Evolutionary conservation across 2,329 filamentous ascomycete species (phyloP).

Genomic region (Xylariomycetidae sp.): DNA sequence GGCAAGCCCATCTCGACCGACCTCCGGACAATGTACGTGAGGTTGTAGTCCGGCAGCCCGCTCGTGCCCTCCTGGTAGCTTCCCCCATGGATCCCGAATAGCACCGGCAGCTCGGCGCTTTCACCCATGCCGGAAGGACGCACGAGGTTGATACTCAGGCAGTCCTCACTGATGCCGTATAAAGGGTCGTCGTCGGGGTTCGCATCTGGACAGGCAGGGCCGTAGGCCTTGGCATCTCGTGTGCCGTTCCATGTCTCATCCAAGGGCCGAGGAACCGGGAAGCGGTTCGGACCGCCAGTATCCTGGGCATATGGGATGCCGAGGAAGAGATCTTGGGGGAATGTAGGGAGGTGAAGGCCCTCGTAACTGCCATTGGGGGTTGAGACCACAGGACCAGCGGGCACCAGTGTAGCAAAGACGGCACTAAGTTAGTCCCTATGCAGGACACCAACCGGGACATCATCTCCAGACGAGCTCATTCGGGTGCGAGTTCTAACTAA

Average conservation of each 20-base stretch:
- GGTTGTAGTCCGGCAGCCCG: conserved; percentile 47
- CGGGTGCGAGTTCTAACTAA: no score
- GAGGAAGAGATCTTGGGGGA: conserved; percentile 45
- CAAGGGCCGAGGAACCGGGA: no score
- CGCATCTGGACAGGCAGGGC: conserved; percentile 22
- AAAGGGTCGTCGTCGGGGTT: conserved; percentile 9
- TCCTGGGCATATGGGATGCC: conserved; percentile 55
- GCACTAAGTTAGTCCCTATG: no score
- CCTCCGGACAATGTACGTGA: conserved; percentile 49
- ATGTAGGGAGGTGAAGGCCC: conserved; percentile 26
- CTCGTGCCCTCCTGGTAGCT: conserved; percentile 21
- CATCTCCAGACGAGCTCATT: no score
- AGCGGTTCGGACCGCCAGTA: no score
- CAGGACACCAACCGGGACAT: no score
- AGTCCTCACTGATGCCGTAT: conserved; percentile 26
- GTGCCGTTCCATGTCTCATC: no score
- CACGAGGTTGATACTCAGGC: conserved; percentile 28
- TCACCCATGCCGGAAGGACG: conserved; percentile 15
- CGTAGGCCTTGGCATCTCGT: no score
- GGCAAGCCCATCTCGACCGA: conserved; percentile 37
- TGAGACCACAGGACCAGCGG: conserved; percentile 14
- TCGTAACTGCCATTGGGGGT: conserved; percentile 31
- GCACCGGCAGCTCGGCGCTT: conserved; percentile 19
- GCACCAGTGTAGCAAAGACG: not conserved
- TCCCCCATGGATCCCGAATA: conserved; percentile 29